Percentiles rank a stretch among this genome's conserved stretches.
These are phyloP conservation scores for Colletotrichum siamense DNA, from an alignment of 2,329 filamentous ascomycete species.

Conservation along the genomic window DNA sequence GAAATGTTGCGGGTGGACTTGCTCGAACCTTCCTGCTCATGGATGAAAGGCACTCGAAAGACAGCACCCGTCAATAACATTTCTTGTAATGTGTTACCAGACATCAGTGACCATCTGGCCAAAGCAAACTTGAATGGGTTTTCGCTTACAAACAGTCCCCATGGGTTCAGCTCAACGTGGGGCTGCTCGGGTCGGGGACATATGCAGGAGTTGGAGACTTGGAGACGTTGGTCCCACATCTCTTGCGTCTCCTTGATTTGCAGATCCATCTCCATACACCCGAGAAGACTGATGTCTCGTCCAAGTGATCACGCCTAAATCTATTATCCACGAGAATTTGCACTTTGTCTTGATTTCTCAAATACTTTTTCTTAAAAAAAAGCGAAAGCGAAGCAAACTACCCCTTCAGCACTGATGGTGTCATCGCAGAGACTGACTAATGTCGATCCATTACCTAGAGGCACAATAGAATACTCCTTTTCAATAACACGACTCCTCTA, in stretches of 20 bases:
- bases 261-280: not conserved
- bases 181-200: not conserved
- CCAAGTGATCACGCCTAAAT: rapidly evolving
- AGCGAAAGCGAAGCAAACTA: not conserved
- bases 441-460: not conserved
- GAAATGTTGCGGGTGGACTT: too few species aligned
- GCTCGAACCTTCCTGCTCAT: too few species aligned
- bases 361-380: rapidly evolving
- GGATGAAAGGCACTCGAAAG: too few species aligned
- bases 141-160: not conserved
- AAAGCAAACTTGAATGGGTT: too few species aligned
- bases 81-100: not conserved
- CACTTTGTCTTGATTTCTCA: not conserved
- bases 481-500: not conserved
- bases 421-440: not conserved
- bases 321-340: rapidly evolving
- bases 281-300: not conserved
- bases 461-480: not conserved
- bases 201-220: not conserved
- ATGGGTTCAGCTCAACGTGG: not conserved
- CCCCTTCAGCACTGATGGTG: not conserved
- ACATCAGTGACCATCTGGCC: too few species aligned
- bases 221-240: not conserved
- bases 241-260: not conserved
- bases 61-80: not conserved